Percentiles rank a stretch among this genome's conserved stretches.
phyloP scores from a whole-genome alignment of 352 stramenopile genomes.

The Pythium aristosporum region DNA sequence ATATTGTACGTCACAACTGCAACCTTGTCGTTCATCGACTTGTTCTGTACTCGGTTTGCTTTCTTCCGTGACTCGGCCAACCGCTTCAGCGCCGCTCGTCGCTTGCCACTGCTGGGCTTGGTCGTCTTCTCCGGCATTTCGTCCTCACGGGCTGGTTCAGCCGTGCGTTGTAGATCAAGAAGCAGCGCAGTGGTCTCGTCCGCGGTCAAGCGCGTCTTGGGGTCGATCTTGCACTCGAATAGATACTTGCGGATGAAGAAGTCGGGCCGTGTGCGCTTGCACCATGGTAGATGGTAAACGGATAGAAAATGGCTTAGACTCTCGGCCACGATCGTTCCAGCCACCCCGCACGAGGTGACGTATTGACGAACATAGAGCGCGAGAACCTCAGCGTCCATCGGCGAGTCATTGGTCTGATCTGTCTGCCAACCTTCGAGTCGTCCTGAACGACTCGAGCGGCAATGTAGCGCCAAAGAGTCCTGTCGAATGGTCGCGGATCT shows the following conservation, averaged over 20 bases:
- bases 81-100: neutral
- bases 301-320: conserved; percentile 39
- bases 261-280: conserved; percentile 27
- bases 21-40: conserved; percentile 27
- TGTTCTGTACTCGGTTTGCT: conserved; percentile 22
- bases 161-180: conserved; percentile 14
- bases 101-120: neutral
- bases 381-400: conserved; percentile 33
- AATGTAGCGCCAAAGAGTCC: conserved; percentile 21
- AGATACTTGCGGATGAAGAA: conserved; percentile 22
- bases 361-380: conserved; percentile 39
- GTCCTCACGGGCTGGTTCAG: neutral
- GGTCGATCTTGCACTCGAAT: conserved; percentile 18
- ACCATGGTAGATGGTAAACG: conserved; percentile 35
- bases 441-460: conserved; percentile 13
- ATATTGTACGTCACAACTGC: conserved; percentile 64
- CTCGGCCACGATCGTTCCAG: conserved; percentile 41
- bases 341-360: conserved; percentile 34
- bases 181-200: conserved; percentile 11
- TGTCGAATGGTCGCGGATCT: neutral
- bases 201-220: conserved; percentile 16
- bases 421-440: conserved; percentile 22
- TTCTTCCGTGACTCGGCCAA: conserved; percentile 28
- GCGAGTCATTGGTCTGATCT: conserved; percentile 20
- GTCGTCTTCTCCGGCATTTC: neutral